Base-by-base conservation (phyloP, 805 yeast species). In the Ogataea nitratoaversa region DNA sequence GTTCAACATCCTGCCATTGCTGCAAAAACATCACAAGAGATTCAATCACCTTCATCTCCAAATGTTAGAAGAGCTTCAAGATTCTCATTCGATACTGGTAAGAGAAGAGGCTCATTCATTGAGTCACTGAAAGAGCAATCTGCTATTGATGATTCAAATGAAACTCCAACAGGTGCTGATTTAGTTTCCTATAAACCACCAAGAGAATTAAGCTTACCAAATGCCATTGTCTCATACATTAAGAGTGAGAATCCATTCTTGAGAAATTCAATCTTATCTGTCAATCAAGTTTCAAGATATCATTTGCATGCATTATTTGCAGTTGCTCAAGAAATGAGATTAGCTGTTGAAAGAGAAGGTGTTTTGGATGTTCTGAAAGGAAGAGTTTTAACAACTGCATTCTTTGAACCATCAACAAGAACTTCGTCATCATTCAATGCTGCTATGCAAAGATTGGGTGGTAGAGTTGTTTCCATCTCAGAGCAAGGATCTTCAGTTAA, bases 391-490 rank as follows among this genome's bases (percentile, higher is more conserved):
- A 87, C 96, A 35, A 95, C 98, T 9, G 82, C 93, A 72, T 93
- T 93, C 73, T 93, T 89, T 66, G 99, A 93, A 71, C 99, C 99
- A 53, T 88, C 96, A 5, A 95, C 99, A 30, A 79, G 99, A 69
- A 93, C 99, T 25, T 79, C 95, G 16, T 81, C 97, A 18, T 93
- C 98, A 1, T 95, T 95, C 63, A 96, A 93, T 64, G 96, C 96
- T 55, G 99, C 99, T 45, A 93, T 93, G 99, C 98, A 93, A 74
- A 85, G 99, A 71, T 75, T 93, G 56, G 99, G 99, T 65, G 99
- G 99, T 61, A 80, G 96, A 67, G 95, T 89, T 53, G 85, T 95
- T 52, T 77, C 95, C 40, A 84, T 93, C 49, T 75, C 85, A 47
- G 84, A 93, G 45, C 79, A 77, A 49, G 75, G 89, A 25, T 90